Evolutionary conservation across 1,139 yeast genomes (phyloP).

Genomic region (Yamadazyma spencermartinsiae): DNA sequence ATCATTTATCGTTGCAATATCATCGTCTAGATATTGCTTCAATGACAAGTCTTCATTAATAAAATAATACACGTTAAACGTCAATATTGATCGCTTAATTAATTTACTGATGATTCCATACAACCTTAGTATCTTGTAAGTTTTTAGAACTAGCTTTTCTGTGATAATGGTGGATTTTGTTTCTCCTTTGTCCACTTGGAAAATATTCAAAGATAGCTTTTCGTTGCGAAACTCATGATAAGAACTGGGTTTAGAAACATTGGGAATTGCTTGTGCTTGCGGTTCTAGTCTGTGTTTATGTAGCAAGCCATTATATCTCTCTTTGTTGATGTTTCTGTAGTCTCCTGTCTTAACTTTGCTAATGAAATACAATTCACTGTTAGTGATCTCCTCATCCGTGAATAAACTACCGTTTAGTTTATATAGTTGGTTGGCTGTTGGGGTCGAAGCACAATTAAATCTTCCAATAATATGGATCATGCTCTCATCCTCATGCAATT

Average conservation of each 20-base stretch:
- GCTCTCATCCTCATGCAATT: constrained; percentile 18
- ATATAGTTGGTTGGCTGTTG: constrained; percentile 7
- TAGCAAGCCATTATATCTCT: constrained; percentile 29
- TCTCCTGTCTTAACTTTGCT: constrained; percentile 43
- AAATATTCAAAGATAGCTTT: neutral
- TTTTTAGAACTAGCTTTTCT: neutral
- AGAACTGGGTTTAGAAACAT: neutral
- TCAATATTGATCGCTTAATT: constrained; percentile 16
- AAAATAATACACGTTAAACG: constrained; percentile 20
- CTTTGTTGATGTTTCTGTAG: constrained; percentile 19
- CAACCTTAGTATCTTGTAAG: constrained; percentile 25
- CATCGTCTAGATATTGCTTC: constrained; percentile 28
- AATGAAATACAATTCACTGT: constrained; percentile 69
- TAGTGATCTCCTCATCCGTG: constrained; percentile 47
- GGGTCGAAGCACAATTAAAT: constrained; percentile 24
- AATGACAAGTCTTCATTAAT: constrained; percentile 15
- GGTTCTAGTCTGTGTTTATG: constrained; percentile 20
- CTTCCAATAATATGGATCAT: constrained; percentile 51
- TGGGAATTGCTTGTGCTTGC: neutral
- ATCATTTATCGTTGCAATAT: constrained; percentile 21
- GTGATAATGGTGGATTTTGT: neutral
- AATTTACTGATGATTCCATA: constrained; percentile 25
- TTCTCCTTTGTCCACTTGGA: neutral
- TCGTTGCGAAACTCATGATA: neutral
- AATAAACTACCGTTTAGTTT: constrained; percentile 60